phyloP scores from a whole-genome alignment of 441 rosid genomes.

The Flueggea neowawraea region DNA sequence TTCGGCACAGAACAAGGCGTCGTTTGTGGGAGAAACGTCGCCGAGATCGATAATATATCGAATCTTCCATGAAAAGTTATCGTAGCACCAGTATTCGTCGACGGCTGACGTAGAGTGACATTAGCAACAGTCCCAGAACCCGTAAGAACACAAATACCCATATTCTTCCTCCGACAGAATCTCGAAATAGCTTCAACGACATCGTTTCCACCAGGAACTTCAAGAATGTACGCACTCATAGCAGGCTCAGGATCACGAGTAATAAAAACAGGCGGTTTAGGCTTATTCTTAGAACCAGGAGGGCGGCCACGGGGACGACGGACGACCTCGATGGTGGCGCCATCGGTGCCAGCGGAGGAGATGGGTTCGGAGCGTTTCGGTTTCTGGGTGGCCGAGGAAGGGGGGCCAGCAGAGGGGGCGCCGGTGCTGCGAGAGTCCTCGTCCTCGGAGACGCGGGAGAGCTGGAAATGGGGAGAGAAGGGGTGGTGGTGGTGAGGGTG shows the following conservation, averaged over 20 bases:
- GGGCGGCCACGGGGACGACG: slow-evolving; percentile 90
- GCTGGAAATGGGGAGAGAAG: slow-evolving; percentile 45
- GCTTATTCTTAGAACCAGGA: slow-evolving; percentile 81
- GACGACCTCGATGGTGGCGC: slow-evolving; percentile 52
- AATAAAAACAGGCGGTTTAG: slow-evolving; percentile 54
- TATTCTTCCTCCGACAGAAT: slow-evolving; percentile 56
- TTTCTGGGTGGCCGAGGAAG: background rate
- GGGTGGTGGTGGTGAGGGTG: slow-evolving; percentile 25
- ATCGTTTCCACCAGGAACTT: slow-evolving; percentile 71
- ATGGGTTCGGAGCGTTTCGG: slow-evolving; percentile 7
- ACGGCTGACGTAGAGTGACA: slow-evolving; percentile 78
- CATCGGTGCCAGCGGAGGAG: slow-evolving; percentile 32
- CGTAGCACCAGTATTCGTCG: slow-evolving; percentile 59
- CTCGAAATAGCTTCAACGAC: slow-evolving; percentile 57
- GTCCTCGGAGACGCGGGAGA: slow-evolving; percentile 36
- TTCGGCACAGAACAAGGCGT: slow-evolving; percentile 42
- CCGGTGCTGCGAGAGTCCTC: slow-evolving; percentile 14
- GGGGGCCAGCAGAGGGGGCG: background rate
- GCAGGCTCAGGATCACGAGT: slow-evolving; percentile 52
- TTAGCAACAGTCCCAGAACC: slow-evolving; percentile 78
- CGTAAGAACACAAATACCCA: slow-evolving; percentile 65
- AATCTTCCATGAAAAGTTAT: slow-evolving; percentile 86
- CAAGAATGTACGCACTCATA: slow-evolving; percentile 85
- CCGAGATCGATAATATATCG: slow-evolving; percentile 79
- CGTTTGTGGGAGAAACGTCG: slow-evolving; percentile 57